These are phyloP conservation scores for Yamagishiella unicocca DNA, from an alignment of 139 green algal genomes.

Conservation along the genomic window DNA sequence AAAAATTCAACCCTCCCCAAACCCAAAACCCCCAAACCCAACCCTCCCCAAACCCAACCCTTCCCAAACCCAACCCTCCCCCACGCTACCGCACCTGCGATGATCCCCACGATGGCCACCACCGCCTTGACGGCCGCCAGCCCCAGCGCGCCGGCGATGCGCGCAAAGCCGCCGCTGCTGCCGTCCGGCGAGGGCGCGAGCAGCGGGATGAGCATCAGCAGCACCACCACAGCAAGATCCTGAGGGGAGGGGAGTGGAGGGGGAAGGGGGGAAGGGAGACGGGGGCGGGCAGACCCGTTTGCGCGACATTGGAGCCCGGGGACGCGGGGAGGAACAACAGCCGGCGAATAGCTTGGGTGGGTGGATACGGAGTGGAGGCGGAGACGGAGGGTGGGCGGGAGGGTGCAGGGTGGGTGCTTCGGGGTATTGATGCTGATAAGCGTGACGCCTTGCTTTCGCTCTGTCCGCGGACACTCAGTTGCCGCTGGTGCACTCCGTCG, in stretches of 20 bases:
- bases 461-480: no score
- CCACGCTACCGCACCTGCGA: conserved; percentile 46
- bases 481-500: no score
- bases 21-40: background rate
- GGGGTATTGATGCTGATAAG: no score
- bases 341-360: no score
- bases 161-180: conserved; percentile 66
- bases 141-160: conserved; percentile 89
- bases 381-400: no score
- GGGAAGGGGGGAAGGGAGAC: background rate
- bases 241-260: conserved; percentile 52
- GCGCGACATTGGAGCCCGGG: no score
- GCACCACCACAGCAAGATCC: conserved; percentile 98
- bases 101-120: conserved; percentile 82
- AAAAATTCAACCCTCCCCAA: background rate
- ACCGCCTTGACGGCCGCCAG: conserved; percentile 94
- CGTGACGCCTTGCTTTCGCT: no score
- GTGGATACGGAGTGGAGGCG: no score
- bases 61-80: background rate
- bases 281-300: no score
- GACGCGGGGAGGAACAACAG: no score
- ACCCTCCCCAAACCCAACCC: background rate
- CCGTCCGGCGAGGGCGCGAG: conserved; percentile 83
- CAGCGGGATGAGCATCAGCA: conserved; percentile 99
- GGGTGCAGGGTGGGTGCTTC: no score